Evolutionary conservation across 176 grass and related monocot species (phyloP).

Genomic region (Oryza rufipogon): DNA sequence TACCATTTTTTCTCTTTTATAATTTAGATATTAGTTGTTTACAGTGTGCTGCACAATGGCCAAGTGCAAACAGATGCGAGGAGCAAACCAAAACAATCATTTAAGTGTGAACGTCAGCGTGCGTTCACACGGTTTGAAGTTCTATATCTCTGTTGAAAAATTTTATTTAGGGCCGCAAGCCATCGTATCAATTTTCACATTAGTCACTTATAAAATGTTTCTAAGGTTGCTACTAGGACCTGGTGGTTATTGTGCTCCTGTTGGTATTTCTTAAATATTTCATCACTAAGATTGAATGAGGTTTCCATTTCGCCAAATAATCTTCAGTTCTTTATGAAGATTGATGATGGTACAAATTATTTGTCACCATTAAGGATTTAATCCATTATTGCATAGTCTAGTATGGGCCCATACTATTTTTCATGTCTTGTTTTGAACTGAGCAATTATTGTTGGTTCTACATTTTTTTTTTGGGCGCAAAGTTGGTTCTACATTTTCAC

Average conservation of each 20-base stretch:
- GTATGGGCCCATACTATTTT: not conserved
- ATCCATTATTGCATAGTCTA: not conserved
- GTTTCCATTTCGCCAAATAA: not conserved
- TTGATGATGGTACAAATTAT: not conserved
- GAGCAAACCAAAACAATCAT: slow-evolving; percentile 10
- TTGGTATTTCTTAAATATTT: not conserved
- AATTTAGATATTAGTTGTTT: slow-evolving; percentile 16
- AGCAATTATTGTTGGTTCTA: not conserved
- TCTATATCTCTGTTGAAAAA: not conserved
- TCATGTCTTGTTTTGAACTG: not conserved
- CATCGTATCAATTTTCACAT: not conserved
- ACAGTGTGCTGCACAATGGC: not conserved
- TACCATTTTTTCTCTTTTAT: slow-evolving; percentile 6
- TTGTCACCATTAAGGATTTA: not conserved
- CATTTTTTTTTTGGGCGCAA: too few species aligned
- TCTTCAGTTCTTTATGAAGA: not conserved
- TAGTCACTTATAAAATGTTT: slow-evolving; percentile 1
- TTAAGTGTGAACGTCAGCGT: slow-evolving; percentile 19
- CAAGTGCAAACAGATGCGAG: not conserved
- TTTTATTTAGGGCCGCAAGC: not conserved
- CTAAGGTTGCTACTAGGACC: not conserved
- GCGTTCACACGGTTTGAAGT: not conserved
- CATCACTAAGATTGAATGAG: not conserved
- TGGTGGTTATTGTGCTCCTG: not conserved
- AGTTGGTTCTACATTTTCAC: not conserved